Evolutionary conservation across 768 basidiomycete genomes (phyloP).

Genomic region (Amanita fuliginea): DNA sequence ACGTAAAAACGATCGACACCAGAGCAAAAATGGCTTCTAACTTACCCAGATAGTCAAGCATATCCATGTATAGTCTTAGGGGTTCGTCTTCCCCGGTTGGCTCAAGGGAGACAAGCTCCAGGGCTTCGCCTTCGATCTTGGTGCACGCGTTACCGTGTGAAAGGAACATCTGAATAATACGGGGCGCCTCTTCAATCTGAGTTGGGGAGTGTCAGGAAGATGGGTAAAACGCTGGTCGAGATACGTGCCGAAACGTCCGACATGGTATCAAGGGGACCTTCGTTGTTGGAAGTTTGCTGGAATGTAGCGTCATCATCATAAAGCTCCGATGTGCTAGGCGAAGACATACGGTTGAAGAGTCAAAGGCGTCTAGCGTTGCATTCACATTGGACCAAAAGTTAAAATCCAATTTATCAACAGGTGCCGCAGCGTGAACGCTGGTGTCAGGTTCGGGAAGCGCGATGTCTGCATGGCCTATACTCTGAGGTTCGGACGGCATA

Average conservation of each 20-base stretch:
- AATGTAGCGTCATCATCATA: background rate
- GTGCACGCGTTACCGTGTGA: slow-evolving; percentile 34
- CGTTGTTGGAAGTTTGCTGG: slow-evolving; percentile 9
- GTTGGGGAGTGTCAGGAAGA: background rate
- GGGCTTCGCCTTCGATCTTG: slow-evolving; percentile 28
- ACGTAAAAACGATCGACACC: background rate
- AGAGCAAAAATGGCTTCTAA: background rate
- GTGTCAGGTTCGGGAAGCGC: background rate
- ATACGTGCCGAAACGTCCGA: slow-evolving; percentile 14
- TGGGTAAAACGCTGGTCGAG: slow-evolving; percentile 1
- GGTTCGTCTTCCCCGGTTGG: slow-evolving; percentile 26
- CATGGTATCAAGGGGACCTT: slow-evolving; percentile 15
- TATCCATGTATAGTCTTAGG: slow-evolving; percentile 27
- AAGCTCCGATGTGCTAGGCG: slow-evolving; percentile 3
- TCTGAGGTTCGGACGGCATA: no score
- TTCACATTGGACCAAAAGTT: slow-evolving; percentile 53
- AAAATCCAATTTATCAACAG: slow-evolving; percentile 32
- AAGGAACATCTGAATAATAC: slow-evolving; percentile 36
- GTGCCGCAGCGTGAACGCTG: slow-evolving; percentile 22
- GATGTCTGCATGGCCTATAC: no score
- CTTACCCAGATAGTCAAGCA: slow-evolving; percentile 32
- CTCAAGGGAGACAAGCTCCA: slow-evolving; percentile 26
- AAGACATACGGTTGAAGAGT: slow-evolving; percentile 19
- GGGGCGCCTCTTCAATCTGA: slow-evolving; percentile 34
- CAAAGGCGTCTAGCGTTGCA: slow-evolving; percentile 40